These are phyloP conservation scores for Pichia membranifaciens DNA, from an alignment of 805 yeast species.

Conservation along the genomic window DNA sequence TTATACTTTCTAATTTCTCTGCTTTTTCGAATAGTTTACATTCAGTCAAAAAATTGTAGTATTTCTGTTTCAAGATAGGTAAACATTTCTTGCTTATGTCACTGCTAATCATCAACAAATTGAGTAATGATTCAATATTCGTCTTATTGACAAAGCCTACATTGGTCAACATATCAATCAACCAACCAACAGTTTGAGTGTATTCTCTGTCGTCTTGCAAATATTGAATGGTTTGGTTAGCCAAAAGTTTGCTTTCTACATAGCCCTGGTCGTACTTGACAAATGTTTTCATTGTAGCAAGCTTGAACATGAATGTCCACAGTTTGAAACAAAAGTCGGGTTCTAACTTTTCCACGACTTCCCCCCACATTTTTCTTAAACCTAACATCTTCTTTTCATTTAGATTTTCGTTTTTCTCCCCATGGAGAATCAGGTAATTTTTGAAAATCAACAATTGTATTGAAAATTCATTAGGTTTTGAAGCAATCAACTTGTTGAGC, in stretches of 20 bases:
- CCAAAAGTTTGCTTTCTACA: background rate
- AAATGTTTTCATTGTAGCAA: conserved; percentile 11
- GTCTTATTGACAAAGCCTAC: conserved; percentile 16
- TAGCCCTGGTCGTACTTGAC: conserved; percentile 5
- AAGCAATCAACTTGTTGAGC: background rate
- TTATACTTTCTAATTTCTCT: conserved; percentile 14
- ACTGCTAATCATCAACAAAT: conserved; percentile 12
- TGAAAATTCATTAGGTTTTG: conserved; percentile 14
- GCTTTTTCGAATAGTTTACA: conserved; percentile 13
- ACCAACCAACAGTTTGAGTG: conserved; percentile 9
- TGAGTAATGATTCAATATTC: conserved; percentile 11
- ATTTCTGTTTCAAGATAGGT: background rate
- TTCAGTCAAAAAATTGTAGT: background rate
- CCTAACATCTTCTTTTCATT: conserved; percentile 26
- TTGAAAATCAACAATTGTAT: conserved; percentile 26
- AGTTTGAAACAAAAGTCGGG: conserved; percentile 15
- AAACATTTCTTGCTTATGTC: conserved; percentile 6
- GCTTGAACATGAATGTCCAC: conserved; percentile 15
- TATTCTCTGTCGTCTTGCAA: conserved; percentile 11
- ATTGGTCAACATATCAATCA: conserved; percentile 11
- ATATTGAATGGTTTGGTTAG: background rate
- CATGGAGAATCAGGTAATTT: conserved; percentile 30
- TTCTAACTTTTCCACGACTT: conserved; percentile 21
- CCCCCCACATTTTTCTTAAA: conserved; percentile 28
- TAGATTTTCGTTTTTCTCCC: conserved; percentile 12